Percentiles rank a stretch among this genome's conserved stretches.
Conservation (phyloP, 164 flowering plant species). For the Cinnamomum micranthum region DNA sequence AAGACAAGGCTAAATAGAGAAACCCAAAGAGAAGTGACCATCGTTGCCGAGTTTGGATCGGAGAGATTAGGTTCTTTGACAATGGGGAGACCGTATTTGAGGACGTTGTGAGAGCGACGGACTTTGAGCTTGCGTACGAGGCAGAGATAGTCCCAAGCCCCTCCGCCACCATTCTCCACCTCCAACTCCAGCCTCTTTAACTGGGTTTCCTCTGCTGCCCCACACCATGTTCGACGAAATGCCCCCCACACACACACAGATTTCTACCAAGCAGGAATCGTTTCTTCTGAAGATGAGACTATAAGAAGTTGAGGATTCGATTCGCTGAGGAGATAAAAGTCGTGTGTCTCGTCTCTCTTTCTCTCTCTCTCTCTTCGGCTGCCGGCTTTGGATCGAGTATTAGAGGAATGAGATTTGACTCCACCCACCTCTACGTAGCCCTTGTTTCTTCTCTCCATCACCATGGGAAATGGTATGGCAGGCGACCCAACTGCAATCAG, state of each 20-base stretch:
- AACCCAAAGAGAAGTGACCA: constrained; percentile 35
- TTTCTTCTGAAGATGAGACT: too few species aligned
- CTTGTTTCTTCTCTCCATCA: too few species aligned
- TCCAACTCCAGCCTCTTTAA: constrained; percentile 64
- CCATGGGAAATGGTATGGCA: too few species aligned
- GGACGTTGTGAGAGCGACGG: constrained; percentile 81
- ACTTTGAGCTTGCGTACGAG: constrained; percentile 82
- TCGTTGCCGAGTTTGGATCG: constrained; percentile 78
- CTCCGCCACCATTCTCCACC: constrained; percentile 95
- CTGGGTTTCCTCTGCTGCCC: too few species aligned
- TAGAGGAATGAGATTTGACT: neutral
- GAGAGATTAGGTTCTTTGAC: constrained; percentile 67
- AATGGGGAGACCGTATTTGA: constrained; percentile 67
- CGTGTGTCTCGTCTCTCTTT: too few species aligned
- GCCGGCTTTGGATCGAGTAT: neutral
- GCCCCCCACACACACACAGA: too few species aligned
- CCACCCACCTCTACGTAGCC: neutral
- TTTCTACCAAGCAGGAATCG: too few species aligned
- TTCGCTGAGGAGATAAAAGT: neutral
- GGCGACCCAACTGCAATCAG: too few species aligned
- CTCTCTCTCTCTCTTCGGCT: neutral
- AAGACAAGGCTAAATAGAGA: neutral
- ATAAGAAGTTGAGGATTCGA: neutral
- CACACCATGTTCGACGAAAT: too few species aligned
- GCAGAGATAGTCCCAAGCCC: constrained; percentile 93